These are phyloP conservation scores for Tolypocladium ophioglossoides DNA, from an alignment of 2,329 filamentous ascomycete species.

Conservation along the genomic window DNA sequence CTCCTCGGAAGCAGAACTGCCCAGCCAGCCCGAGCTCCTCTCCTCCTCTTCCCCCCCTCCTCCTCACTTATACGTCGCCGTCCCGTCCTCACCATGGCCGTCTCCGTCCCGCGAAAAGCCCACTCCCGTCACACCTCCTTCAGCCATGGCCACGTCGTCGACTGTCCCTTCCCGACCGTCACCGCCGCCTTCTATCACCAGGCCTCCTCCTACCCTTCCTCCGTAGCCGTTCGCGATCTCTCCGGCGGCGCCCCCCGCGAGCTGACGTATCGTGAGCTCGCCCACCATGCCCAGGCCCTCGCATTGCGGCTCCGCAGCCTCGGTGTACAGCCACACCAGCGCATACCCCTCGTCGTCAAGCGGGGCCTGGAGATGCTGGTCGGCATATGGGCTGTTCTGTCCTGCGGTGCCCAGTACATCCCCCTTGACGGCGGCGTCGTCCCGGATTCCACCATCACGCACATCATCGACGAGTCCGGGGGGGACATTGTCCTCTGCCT, in stretches of 20 bases:
- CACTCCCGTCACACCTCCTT: slow-evolving; percentile 2
- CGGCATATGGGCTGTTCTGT: slow-evolving; percentile 44
- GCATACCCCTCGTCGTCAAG: slow-evolving; percentile 44
- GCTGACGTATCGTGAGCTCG: slow-evolving; percentile 35
- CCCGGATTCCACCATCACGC: slow-evolving; percentile 34
- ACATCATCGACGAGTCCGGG: slow-evolving; percentile 37
- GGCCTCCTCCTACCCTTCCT: slow-evolving; percentile 24
- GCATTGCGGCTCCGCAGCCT: slow-evolving; percentile 24
- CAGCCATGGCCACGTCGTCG: slow-evolving; percentile 6
- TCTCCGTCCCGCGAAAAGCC: slow-evolving; percentile 3
- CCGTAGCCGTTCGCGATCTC: slow-evolving; percentile 27
- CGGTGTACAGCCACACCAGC: slow-evolving; percentile 32
- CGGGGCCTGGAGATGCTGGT: slow-evolving; percentile 46
- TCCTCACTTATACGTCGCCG: background rate
- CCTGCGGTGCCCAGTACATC: slow-evolving; percentile 47
- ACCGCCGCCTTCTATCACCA: slow-evolving; percentile 27
- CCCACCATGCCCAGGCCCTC: slow-evolving; percentile 28
- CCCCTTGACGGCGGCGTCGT: slow-evolving; percentile 47
- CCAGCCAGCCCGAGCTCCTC: background rate
- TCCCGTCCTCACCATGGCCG: slow-evolving; percentile 4
- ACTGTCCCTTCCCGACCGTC: slow-evolving; percentile 25
- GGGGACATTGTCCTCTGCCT: slow-evolving; percentile 37
- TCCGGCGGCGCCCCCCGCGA: slow-evolving; percentile 15
- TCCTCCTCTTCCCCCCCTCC: background rate
- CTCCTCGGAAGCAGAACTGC: slow-evolving; percentile 1